Base-by-base conservation (phyloP, 2,329 filamentous ascomycete species). In the Aspergillus phoenicis region DNA sequence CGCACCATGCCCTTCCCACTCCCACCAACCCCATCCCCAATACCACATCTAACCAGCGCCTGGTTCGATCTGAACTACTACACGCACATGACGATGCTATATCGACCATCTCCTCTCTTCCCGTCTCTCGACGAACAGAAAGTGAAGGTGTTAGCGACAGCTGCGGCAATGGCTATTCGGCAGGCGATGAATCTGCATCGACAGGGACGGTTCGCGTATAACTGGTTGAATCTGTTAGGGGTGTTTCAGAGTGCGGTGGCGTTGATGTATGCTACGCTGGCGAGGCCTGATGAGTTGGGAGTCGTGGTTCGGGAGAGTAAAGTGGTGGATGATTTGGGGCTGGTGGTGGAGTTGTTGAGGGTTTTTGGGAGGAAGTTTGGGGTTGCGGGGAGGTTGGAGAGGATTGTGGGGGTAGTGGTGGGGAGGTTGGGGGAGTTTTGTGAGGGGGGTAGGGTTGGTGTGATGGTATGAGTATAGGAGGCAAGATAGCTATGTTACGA, bases 61-160 rank as follows among this genome's bases (percentile, higher is more conserved):
- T 82, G 80, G 80, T 82, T 78, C 63, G 80, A 82, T 57, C 75
- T 81, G 48, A 82, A 82, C 65, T 82, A 80, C 64, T 81, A 82
- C 62, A 80, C 75, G 0, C 80, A 82, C 52, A 65, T 81, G 1
- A 75, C 75, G 11, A 77, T 80, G 68, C 67, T 82, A 4, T 82
- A 82, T 63, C 70, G 80, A 2, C 80, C 80, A 0, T 81, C 80
- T 0, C 78, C 80, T 0, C 61, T 81, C 0, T 77, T 72, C 22
- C 79, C 79, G 2, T 71, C 70, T 0, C 66, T 79, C 24, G 75
- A 78, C 59, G 56, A 70, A 8, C 54, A 65, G 4, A 72, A 73
- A 38, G 71, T 81, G 39, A 75, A 76, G 47, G 69, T 75, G 0
- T 70, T 82, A 4, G 74, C 70, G 1, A 74, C 75, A 11, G 77